A percentile compares a stretch with the other conserved stretches of the same genome.
phyloP scores from a whole-genome alignment of 768 basidiomycete genomes.

The Lentinula sp. region DNA sequence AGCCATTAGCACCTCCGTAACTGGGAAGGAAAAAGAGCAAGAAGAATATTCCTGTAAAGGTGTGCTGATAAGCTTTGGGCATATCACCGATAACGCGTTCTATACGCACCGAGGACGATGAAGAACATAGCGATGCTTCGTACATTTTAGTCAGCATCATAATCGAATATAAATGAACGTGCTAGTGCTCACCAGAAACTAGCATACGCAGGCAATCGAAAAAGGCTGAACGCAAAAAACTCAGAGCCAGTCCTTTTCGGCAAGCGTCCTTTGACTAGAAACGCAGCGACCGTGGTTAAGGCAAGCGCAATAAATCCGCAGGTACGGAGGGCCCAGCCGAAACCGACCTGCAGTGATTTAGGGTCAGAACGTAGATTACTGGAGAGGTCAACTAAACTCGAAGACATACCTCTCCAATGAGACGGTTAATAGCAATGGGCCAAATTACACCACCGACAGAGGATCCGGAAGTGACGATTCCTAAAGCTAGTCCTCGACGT shows the following conservation, averaged over 20 bases:
- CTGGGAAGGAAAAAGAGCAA: conserved; percentile 13
- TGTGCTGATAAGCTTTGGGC: not conserved
- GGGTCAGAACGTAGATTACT: too few species aligned
- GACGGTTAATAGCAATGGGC: conserved; percentile 12
- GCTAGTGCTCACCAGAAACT: conserved; percentile 9
- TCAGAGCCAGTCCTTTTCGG: conserved; percentile 9
- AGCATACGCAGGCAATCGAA: conserved; percentile 10
- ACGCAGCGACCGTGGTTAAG: conserved; percentile 7
- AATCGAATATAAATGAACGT: too few species aligned
- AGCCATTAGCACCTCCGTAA: conserved; percentile 13
- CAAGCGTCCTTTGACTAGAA: conserved; percentile 12
- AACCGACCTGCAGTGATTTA: conserved; percentile 6
- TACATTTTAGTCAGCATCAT: too few species aligned
- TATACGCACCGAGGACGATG: not conserved
- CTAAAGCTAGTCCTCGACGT: conserved; percentile 13
- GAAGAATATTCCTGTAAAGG: conserved; percentile 10
- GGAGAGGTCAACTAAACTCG: too few species aligned
- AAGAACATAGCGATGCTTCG: not conserved
- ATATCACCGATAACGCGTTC: not conserved
- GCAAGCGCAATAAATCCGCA: conserved; percentile 12
- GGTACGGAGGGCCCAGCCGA: conserved; percentile 13
- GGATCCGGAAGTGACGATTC: conserved; percentile 14
- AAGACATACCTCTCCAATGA: conserved; percentile 7
- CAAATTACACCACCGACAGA: conserved; percentile 14
- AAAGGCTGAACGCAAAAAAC: conserved; percentile 11